A percentile compares a stretch with the other conserved stretches of the same genome.
Evolutionary conservation across 2,329 filamentous ascomycete genomes (phyloP).

Genomic region (Alternaria triticina): DNA sequence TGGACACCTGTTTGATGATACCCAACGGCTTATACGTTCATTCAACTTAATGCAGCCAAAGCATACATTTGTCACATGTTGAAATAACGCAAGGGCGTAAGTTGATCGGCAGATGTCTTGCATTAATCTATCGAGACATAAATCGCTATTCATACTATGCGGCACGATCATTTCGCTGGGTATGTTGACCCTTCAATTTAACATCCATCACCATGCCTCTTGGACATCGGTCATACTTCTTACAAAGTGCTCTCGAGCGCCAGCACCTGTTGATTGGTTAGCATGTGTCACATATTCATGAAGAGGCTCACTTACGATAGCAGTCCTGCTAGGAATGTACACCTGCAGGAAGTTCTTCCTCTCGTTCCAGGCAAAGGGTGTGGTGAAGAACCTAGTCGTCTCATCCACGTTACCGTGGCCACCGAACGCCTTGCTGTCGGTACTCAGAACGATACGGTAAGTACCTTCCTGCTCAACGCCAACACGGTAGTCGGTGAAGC

Average conservation of each 20-base stretch:
- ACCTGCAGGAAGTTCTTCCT: conserved; percentile 90
- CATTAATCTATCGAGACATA: neutral
- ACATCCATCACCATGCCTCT: neutral
- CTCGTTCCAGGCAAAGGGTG: conserved; percentile 86
- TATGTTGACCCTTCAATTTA: neutral
- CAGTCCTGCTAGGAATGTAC: conserved; percentile 84
- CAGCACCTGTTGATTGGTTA: too few relatives aligned
- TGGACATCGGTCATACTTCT: neutral
- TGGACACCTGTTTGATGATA: too few relatives aligned
- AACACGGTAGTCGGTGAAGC: conserved; percentile 90
- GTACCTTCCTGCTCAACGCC: conserved; percentile 85
- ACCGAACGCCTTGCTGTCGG: conserved; percentile 77
- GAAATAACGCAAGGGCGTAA: neutral
- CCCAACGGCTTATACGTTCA: too few relatives aligned
- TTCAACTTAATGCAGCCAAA: neutral
- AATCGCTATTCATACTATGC: neutral
- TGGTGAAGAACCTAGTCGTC: conserved; percentile 89
- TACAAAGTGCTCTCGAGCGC: conserved; percentile 40
- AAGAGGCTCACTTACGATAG: conserved; percentile 77
- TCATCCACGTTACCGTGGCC: conserved; percentile 80
- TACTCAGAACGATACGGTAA: conserved; percentile 85
- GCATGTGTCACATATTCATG: too few relatives aligned
- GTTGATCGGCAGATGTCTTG: neutral
- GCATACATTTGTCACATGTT: neutral
- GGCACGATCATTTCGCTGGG: neutral